phyloP scores from a whole-genome alignment of 1,284 basidiomycete species.

The Phenoliferia sp. region DNA sequence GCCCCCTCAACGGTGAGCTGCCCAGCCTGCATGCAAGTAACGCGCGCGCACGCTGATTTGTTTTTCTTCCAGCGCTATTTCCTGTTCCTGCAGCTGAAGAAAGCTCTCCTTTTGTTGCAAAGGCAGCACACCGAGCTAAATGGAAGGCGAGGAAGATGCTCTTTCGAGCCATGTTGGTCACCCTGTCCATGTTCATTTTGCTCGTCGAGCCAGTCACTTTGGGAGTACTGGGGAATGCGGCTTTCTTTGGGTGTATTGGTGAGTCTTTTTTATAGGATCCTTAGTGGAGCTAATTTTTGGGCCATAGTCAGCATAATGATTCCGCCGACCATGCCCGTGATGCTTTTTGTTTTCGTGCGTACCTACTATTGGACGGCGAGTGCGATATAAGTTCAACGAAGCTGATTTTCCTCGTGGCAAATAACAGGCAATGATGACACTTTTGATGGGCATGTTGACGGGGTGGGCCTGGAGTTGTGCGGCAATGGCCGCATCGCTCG shows the following conservation, averaged over 20 bases:
- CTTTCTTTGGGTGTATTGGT: slow-evolving; percentile 35
- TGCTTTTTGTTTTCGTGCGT: slow-evolving; percentile 44
- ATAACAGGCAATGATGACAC: slow-evolving; percentile 36
- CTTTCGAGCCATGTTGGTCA: slow-evolving; percentile 25
- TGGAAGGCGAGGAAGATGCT: slow-evolving; percentile 22
- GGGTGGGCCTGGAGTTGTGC: slow-evolving; percentile 73
- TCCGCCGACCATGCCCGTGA: slow-evolving; percentile 37
- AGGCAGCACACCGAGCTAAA: not conserved
- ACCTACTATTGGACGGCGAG: slow-evolving; percentile 36
- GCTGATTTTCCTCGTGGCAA: not conserved
- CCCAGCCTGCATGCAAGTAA: no score
- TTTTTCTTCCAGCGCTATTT: slow-evolving; percentile 11
- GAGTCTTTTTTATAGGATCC: not conserved
- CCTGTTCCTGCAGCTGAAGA: not conserved
- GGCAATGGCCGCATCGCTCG: slow-evolving; percentile 61
- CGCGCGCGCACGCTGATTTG: not conserved
- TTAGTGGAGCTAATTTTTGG: not conserved
- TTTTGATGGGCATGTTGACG: slow-evolving; percentile 57
- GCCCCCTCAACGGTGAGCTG: not conserved
- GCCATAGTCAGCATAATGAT: slow-evolving; percentile 37
- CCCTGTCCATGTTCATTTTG: slow-evolving; percentile 37
- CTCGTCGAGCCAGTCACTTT: slow-evolving; percentile 36
- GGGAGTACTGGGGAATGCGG: slow-evolving; percentile 37
- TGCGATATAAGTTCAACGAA: not conserved
- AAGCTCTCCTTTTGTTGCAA: slow-evolving; percentile 2